Evolutionary conservation across 805 yeast genomes (phyloP), one percentile per base, ranked within the genome.

Genomic region (Pichia exigua): DNA sequence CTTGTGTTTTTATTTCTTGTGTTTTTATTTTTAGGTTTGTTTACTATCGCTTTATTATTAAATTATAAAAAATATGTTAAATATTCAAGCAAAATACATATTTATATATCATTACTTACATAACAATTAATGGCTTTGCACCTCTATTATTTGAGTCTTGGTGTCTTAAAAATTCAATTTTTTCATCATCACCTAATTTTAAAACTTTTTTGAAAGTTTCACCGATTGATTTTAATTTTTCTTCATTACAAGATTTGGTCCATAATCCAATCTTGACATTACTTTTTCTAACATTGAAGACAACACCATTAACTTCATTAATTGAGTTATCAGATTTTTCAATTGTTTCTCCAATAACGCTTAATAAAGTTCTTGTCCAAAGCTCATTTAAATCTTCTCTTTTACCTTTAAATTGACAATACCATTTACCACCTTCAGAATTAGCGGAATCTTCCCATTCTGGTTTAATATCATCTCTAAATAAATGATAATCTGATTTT

Each of bases 371-470:
- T 70, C 95, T 77, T 65, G 89, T 82, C 99, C 98, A 94, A 65
- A 88, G 76, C 60, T 90, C 95, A 69, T 91, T 92, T 67, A 89
- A 83, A 55, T 81, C 82, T 45, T 74, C 71, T 28, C 61, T 64
- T 58, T 78, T 85, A 56, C 79, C 77, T 68, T 76, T 83, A 71
- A 85, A 82, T 71, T 79, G 83, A 72, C 79, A 87, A 43, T 87
- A 77, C 96, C 97, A 94, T 73, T 87, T 89, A 65, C 99, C 99
- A 66, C 99, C 99, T 61, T 83, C 77, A 54, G 87, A 70, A 72
- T 94, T 94, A 58, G 81, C 79, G 50, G 73, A 76, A 70, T 94
- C 98, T 77, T 94, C 99, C 99, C 99, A 94, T 77, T 94, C 98
- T 51, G 99, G 99, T 70, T 88, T 85, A 64, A 94, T 82, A 53